phyloP scores from a whole-genome alignment of 306 rosid species.

The apple (Malus domestica) region DNA sequence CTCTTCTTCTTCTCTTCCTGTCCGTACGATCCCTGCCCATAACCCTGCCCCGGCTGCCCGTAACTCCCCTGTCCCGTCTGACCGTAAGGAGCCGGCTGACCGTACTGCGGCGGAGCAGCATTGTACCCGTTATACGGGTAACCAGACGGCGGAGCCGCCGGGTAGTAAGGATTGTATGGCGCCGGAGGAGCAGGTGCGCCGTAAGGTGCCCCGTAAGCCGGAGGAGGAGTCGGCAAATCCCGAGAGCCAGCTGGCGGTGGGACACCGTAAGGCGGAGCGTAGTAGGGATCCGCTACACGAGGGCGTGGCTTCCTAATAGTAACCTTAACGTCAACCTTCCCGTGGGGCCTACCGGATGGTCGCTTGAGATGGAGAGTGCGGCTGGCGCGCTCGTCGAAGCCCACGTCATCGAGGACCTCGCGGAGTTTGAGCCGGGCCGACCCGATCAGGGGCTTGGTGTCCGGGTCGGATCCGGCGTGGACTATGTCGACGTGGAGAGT shows the following conservation, averaged over 20 bases:
- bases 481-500: slow-evolving; percentile 58
- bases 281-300: slow-evolving; percentile 32
- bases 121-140: slow-evolving; percentile 22
- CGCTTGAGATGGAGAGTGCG: slow-evolving; percentile 50
- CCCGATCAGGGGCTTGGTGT: slow-evolving; percentile 72
- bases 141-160: slow-evolving; percentile 19
- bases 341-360: slow-evolving; percentile 81
- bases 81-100: slow-evolving; percentile 10
- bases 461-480: slow-evolving; percentile 56
- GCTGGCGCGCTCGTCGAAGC: slow-evolving; percentile 30
- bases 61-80: slow-evolving; percentile 26
- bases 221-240: slow-evolving; percentile 29
- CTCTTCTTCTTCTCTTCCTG: slow-evolving; percentile 62
- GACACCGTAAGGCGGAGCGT: slow-evolving; percentile 57
- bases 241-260: slow-evolving; percentile 44
- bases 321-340: slow-evolving; percentile 55
- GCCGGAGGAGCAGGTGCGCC: slow-evolving; percentile 4
- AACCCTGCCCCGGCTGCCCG: slow-evolving; percentile 31
- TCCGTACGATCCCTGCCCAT: slow-evolving; percentile 25
- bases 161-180: slow-evolving; percentile 31
- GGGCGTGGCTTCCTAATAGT: slow-evolving; percentile 35
- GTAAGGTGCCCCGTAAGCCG: slow-evolving; percentile 8
- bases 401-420: slow-evolving; percentile 46
- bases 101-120: slow-evolving; percentile 15
- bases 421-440: slow-evolving; percentile 49